Conservation (phyloP, 371 early-diverging fungal genomes). For the Rhizomucor pusillus region DNA sequence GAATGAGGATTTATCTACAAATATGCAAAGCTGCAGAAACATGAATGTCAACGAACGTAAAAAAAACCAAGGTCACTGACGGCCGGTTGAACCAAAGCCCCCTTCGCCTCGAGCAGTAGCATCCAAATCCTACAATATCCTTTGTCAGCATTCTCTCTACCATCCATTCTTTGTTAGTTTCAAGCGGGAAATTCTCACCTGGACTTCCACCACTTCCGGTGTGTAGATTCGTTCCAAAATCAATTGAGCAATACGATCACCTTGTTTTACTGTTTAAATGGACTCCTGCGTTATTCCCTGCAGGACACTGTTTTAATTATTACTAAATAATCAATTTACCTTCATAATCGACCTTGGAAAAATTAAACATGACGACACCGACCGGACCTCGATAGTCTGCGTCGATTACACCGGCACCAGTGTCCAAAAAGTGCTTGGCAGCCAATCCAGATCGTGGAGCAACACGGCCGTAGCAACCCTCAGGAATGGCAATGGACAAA, state of each 20-base stretch:
- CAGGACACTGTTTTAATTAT: conserved; percentile 54
- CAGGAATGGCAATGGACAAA: conserved; percentile 78
- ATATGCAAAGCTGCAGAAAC: no score
- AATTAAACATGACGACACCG: conserved; percentile 91
- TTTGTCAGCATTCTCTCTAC: neutral
- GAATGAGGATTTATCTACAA: no score
- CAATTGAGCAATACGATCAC: conserved; percentile 98
- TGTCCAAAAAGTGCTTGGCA: conserved; percentile 89
- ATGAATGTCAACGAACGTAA: neutral
- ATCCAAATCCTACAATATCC: conserved; percentile 54
- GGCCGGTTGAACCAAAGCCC: conserved; percentile 96
- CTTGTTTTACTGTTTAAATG: conserved; percentile 58
- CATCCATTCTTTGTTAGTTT: neutral
- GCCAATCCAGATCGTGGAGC: conserved; percentile 94
- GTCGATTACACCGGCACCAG: conserved; percentile 97
- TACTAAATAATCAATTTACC: conserved; percentile 72
- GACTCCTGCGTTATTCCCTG: conserved; percentile 39
- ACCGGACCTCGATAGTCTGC: conserved; percentile 87
- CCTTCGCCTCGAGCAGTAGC: conserved; percentile 80
- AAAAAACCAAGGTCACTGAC: conserved; percentile 17
- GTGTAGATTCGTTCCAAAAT: conserved; percentile 85
- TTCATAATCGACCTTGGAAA: conserved; percentile 73
- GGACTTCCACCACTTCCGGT: conserved; percentile 79
- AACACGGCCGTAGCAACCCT: conserved; percentile 92
- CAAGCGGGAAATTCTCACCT: conserved; percentile 35